Evolutionary conservation across 306 rosid species (phyloP).

Genomic region (Acacia confusa): DNA sequence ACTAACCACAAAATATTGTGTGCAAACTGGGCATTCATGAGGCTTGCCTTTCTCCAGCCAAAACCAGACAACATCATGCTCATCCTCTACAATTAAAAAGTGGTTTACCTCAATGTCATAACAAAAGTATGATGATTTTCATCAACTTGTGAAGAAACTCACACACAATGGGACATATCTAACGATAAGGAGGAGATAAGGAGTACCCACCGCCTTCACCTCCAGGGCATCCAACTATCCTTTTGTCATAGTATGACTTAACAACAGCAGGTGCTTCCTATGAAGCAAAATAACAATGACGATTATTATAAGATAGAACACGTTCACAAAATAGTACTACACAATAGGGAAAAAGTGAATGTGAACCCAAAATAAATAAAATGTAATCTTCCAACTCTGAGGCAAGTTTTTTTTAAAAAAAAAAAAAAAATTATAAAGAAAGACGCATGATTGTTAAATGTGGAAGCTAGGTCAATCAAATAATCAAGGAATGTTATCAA

Average conservation of each 20-base stretch:
- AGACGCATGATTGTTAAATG: conserved; percentile 19
- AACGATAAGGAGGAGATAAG: conserved; percentile 22
- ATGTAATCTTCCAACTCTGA: neutral
- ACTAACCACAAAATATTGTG: conserved; percentile 88
- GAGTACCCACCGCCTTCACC: conserved; percentile 84
- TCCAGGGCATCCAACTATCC: conserved; percentile 97
- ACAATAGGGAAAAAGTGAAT: conserved; percentile 2
- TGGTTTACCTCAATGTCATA: conserved; percentile 20
- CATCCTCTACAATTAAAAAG: conserved; percentile 73
- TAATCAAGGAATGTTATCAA: conserved; percentile 5
- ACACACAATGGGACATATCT: neutral
- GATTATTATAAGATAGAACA: conserved; percentile 10
- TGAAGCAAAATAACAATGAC: conserved; percentile 23
- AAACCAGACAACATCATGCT: conserved; percentile 98
- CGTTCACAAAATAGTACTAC: neutral
- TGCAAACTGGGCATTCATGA: conserved; percentile 88
- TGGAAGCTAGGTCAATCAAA: neutral
- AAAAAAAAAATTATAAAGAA: neutral
- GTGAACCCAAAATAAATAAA: neutral
- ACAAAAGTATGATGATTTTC: conserved; percentile 17
- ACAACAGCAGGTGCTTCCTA: conserved; percentile 86
- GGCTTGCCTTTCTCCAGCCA: conserved; percentile 93
- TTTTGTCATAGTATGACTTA: conserved; percentile 78
- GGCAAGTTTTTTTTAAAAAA: neutral
- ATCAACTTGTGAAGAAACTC: conserved; percentile 20